phyloP scores from a whole-genome alignment of 345 rosid species.

The Bruguiera sexangula region DNA sequence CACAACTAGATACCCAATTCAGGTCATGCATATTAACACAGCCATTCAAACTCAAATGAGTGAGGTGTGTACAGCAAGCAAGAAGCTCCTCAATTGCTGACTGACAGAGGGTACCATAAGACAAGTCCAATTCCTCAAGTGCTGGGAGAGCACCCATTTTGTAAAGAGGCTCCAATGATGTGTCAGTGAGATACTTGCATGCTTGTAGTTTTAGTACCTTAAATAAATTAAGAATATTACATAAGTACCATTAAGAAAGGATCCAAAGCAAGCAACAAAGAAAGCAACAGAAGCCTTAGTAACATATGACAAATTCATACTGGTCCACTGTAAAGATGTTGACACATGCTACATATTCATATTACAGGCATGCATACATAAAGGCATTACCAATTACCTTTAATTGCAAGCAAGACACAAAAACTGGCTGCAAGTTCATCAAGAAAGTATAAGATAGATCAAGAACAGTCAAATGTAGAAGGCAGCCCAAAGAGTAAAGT shows the following conservation, averaged over 20 bases:
- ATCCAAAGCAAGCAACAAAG: background rate
- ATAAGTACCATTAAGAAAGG: background rate
- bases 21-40: constrained; percentile 93
- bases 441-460: constrained; percentile 93
- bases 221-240: constrained; percentile 9
- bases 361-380: too few species aligned
- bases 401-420: constrained; percentile 72
- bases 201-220: constrained; percentile 95
- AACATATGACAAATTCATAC: background rate
- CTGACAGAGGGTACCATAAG: constrained; percentile 88
- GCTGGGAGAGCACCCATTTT: constrained; percentile 73
- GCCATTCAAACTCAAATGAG: constrained; percentile 92
- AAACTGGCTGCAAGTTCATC: constrained; percentile 73
- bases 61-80: constrained; percentile 82
- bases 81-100: constrained; percentile 96
- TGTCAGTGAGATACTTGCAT: constrained; percentile 86
- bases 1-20: constrained; percentile 67
- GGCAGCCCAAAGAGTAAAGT: constrained; percentile 61
- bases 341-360: background rate
- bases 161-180: constrained; percentile 90
- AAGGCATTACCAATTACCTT: constrained; percentile 48
- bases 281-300: background rate
- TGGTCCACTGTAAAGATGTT: background rate
- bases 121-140: constrained; percentile 84
- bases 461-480: constrained; percentile 58